Evolutionary conservation across 805 yeast genomes (phyloP), one percentile per base, ranked within the genome.

Genomic region (Hagleromyces aurorensis): DNA sequence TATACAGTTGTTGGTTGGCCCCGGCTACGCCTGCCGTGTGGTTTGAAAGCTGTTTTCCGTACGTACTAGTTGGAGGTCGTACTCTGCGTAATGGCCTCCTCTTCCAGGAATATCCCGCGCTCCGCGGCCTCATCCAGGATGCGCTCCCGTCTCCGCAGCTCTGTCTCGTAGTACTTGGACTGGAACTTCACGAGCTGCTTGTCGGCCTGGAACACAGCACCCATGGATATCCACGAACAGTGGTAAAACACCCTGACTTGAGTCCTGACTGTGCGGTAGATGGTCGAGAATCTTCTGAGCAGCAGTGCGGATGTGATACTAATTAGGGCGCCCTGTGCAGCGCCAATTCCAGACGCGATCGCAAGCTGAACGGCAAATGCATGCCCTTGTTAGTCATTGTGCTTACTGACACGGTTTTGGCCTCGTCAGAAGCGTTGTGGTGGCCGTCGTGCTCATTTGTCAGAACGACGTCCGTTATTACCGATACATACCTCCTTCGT

Each of bases 61-160:
- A n/a, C n/a, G n/a, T n/a, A n/a, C n/a, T n/a, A n/a, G 11, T 32
- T 32, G 9, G 38, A 33, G 7, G 43, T 37, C 19, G 43, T 40
- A 23, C 49, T 36, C 25, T 34, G 19, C 16, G 30, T 33, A 15
- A 33, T 41, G 13, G 41, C 32, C 8, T 48, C 59, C 23, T 61
- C 67, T 30, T 64, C 67, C 22, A 64, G 33, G 27, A 59, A 64
- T 11, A 62, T 48, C 3, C 69, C 70, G 32, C 64, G 52, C 16
- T 65, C 69, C 8, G 69, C 69, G 16, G 69, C 69, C 21, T 62
- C 65, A 34, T 63, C 64, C 22, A 64, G 31, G 14, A 62, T 44
- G 25, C 44, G 52, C 20, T 46, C 48, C 36, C 67, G 53, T 40
- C 63, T 53, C n/a, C 34, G 36, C 23, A 44, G 34, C 33, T 64